Conservation (phyloP, 208 protist species). For the Strigomonas galati region DNA sequence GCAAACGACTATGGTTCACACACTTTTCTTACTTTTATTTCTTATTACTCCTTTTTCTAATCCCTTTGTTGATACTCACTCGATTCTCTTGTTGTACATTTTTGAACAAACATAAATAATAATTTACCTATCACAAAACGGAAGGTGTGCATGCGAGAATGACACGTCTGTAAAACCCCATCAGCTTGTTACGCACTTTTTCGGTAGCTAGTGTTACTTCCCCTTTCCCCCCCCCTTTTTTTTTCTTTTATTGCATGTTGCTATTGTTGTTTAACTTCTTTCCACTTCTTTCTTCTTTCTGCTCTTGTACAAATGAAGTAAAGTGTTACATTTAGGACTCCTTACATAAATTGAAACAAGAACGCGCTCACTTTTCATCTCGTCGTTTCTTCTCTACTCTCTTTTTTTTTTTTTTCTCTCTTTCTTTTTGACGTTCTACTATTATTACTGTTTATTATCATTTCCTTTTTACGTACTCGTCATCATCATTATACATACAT, state of each 20-base stretch:
- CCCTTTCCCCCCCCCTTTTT: too few relatives aligned
- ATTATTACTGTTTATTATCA: background rate
- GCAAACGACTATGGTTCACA: background rate
- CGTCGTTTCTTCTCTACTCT: background rate
- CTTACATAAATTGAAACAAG: too few relatives aligned
- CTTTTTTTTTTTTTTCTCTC: constrained; percentile 10
- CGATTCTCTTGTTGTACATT: background rate
- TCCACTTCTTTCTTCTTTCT: background rate
- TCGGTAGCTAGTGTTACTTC: too few relatives aligned
- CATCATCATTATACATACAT: constrained; percentile 7
- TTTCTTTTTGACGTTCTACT: constrained; percentile 3
- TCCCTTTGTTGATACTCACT: too few relatives aligned
- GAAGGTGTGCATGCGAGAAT: too few relatives aligned
- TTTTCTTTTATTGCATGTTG: background rate
- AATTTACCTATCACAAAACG: background rate
- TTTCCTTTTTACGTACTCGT: constrained; percentile 12
- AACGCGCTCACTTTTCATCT: background rate
- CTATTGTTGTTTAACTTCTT: too few relatives aligned
- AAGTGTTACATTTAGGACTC: too few relatives aligned
- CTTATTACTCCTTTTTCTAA: constrained; percentile 11
- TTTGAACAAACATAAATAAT: background rate
- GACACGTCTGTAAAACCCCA: too few relatives aligned
- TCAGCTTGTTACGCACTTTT: too few relatives aligned
- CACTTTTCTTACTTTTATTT: constrained; percentile 15
- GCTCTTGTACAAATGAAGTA: too few relatives aligned